Evolutionary conservation across 768 basidiomycete genomes (phyloP).

Genomic region (Mycena galopus): DNA sequence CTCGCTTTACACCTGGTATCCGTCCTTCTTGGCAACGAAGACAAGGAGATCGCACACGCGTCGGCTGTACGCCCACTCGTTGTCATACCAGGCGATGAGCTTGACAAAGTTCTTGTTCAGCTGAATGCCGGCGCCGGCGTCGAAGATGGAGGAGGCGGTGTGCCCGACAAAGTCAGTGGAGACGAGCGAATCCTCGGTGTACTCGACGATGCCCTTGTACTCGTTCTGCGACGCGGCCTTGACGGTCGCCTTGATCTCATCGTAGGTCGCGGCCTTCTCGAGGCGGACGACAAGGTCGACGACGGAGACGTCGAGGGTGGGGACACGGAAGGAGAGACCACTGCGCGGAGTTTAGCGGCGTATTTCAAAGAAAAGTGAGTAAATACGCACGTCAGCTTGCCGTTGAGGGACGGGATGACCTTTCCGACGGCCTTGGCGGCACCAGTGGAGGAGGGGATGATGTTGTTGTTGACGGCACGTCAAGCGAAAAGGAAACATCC

Average conservation of each 20-base stretch:
- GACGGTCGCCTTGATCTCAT: slow-evolving; percentile 89
- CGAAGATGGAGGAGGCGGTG: slow-evolving; percentile 89
- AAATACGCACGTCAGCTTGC: slow-evolving; percentile 90
- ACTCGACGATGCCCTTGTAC: slow-evolving; percentile 83
- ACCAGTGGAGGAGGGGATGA: slow-evolving; percentile 99
- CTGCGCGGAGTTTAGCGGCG: slow-evolving; percentile 50
- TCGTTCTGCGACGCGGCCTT: slow-evolving; percentile 81
- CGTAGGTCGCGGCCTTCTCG: slow-evolving; percentile 88
- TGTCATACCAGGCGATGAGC: slow-evolving; percentile 96
- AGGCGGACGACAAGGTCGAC: slow-evolving; percentile 96
- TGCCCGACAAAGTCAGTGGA: slow-evolving; percentile 93
- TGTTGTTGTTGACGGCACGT: slow-evolving; percentile 96
- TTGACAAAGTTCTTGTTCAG: slow-evolving; percentile 96
- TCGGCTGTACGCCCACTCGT: slow-evolving; percentile 95
- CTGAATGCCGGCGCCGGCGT: slow-evolving; percentile 92
- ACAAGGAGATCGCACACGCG: slow-evolving; percentile 92
- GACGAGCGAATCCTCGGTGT: slow-evolving; percentile 95
- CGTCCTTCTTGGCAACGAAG: slow-evolving; percentile 84
- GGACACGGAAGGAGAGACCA: slow-evolving; percentile 97
- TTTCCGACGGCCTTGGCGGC: slow-evolving; percentile 99
- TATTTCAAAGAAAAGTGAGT: neutral
- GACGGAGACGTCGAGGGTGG: slow-evolving; percentile 96
- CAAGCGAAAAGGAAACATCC: too few relatives aligned
- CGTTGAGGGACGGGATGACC: slow-evolving; percentile 96
- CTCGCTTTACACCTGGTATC: slow-evolving; percentile 24